Evolutionary conservation across 2,329 filamentous ascomycete genomes (phyloP), one percentile per base, ranked within the genome.

Genomic region (Geosmithia morbida): DNA sequence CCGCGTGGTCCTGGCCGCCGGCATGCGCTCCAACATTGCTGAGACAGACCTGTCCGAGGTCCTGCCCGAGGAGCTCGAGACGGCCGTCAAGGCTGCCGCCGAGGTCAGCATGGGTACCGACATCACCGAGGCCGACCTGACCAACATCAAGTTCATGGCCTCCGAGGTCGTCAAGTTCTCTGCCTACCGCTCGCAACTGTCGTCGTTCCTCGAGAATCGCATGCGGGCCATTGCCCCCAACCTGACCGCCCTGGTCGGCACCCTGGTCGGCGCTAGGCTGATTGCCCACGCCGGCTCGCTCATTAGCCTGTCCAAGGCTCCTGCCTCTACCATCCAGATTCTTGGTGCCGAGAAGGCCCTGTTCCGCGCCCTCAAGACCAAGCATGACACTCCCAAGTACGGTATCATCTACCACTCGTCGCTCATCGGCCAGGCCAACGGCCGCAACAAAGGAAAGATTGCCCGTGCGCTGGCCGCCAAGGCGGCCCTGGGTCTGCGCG

Each of bases 401-500:
- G 92, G 92, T 76, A 76, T 94, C 54, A 87, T 94, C 63, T 94
- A 92, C 70, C 85, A 94, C 67, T 85, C 86, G 45, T 92, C 87
- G 26, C 78, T 98, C 43, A 94, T 98, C 54, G 94, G 92, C 43
- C 92, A 98, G 70, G 92, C 92, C 29, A 94, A 87, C 18, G 92
- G 92, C 59, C 90, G 87, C 73, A 97, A 97, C 75, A 98, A 98
- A 82, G 92, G 92, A 58, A 98, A 98, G 75, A 95, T 98, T 61
- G 92, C 92, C 41, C 87, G 92, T 76, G 88, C 95, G 74, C 77
- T 98, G 51, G 85, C 92, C 45, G 85, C 90, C 56, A 97, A 97
- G 75, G 82, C 90, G 44, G 87, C 92, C 22, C 79, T 98, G 46
- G 89, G 89, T 73, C 74, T 96, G 45, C 88, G 92, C 68, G 85